These are phyloP conservation scores for Gynostemma pentaphyllum DNA, from an alignment of 306 rosid species.

Conservation along the genomic window DNA sequence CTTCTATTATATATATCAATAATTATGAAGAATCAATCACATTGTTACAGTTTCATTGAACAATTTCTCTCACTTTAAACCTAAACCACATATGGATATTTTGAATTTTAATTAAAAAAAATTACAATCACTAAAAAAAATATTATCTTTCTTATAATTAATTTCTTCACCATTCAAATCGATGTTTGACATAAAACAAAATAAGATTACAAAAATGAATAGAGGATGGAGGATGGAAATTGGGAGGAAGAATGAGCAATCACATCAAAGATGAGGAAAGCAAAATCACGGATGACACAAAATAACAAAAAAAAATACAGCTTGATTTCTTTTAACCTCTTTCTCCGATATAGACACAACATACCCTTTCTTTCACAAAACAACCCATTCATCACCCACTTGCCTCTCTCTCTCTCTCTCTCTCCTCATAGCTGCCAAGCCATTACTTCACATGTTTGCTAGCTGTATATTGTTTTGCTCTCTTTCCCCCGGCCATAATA, in stretches of 20 bases:
- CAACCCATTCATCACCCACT: not conserved
- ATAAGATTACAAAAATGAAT: not conserved
- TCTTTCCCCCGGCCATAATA: not conserved
- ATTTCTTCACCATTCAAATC: no score
- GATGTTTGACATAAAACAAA: not conserved
- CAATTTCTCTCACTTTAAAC: no score
- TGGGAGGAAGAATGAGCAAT: slow-evolving; percentile 7
- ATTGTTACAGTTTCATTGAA: no score
- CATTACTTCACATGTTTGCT: no score
- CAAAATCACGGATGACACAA: slow-evolving; percentile 51
- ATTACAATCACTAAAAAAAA: no score
- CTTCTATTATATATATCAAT: no score
- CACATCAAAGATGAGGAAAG: slow-evolving; percentile 27
- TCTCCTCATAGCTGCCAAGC: not conserved
- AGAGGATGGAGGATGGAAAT: not conserved
- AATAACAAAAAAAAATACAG: slow-evolving; percentile 17
- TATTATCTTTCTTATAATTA: no score
- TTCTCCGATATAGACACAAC: slow-evolving; percentile 7
- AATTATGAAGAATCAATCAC: no score
- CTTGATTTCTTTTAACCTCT: slow-evolving; percentile 10
- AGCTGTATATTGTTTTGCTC: not conserved
- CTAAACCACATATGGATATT: no score
- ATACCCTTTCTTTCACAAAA: slow-evolving; percentile 10
- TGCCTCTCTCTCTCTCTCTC: not conserved
- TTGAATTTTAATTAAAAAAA: no score